Conservation (phyloP, 202 grass and related monocot genomes). For the Dendrocalamus latiflorus region DNA sequence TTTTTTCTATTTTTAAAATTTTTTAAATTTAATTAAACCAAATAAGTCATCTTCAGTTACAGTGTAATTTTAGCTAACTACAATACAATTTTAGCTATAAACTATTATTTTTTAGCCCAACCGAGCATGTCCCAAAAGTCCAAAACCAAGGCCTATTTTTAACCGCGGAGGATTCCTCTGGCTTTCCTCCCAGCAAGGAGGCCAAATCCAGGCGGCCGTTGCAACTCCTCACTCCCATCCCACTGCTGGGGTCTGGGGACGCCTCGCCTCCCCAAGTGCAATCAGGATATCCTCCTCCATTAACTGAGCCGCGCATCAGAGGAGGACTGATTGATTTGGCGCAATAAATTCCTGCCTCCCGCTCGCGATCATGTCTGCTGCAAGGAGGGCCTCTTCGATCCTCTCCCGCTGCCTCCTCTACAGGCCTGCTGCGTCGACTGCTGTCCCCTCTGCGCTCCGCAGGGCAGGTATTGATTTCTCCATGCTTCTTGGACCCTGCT, state of each 20-base stretch:
- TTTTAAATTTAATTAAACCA: too few species aligned
- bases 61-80: too few species aligned
- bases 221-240: background rate
- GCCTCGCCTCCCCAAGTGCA: background rate
- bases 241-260: background rate
- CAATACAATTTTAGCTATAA: too few species aligned
- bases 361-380: slow-evolving; percentile 15
- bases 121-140: background rate
- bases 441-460: slow-evolving; percentile 40
- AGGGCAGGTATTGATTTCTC: slow-evolving; percentile 35
- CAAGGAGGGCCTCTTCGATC: slow-evolving; percentile 57
- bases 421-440: slow-evolving; percentile 24
- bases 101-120: too few species aligned
- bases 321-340: background rate
- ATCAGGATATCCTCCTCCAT: slow-evolving; percentile 13
- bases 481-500: background rate
- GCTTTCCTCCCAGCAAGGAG: background rate
- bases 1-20: too few species aligned
- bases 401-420: slow-evolving; percentile 50
- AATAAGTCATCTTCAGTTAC: too few species aligned
- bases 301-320: background rate
- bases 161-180: background rate
- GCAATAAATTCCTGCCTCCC: slow-evolving; percentile 36
- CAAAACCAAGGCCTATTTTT: background rate
- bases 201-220: slow-evolving; percentile 7